Evolutionary conservation across 371 early-diverging fungal species (phyloP).

Genomic region (Gilbertella persicaria): DNA sequence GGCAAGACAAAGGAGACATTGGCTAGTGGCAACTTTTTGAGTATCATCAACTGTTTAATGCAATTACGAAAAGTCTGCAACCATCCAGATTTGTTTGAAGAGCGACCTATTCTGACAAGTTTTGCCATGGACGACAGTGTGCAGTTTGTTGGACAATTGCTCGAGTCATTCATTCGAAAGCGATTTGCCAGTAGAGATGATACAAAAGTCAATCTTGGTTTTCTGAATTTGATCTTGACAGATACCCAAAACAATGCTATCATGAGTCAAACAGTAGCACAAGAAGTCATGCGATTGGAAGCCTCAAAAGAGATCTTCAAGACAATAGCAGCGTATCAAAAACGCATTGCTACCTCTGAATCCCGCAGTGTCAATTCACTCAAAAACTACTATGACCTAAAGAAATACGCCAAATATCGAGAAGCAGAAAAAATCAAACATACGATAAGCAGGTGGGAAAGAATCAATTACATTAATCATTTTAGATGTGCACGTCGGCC

Average conservation of each 20-base stretch:
- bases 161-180: constrained; percentile 51
- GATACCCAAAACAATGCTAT: constrained; percentile 22
- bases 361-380: constrained; percentile 26
- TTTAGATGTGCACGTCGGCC: constrained; percentile 42
- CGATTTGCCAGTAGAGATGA: not conserved
- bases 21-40: constrained; percentile 73
- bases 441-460: constrained; percentile 34
- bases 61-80: constrained; percentile 97
- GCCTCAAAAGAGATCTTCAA: constrained; percentile 41
- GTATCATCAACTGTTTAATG: constrained; percentile 93
- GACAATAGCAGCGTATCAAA: constrained; percentile 31
- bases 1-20: constrained; percentile 79
- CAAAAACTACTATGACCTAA: constrained; percentile 37
- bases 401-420: constrained; percentile 38
- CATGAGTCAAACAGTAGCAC: constrained; percentile 35
- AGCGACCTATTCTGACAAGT: constrained; percentile 81
- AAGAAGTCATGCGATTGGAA: constrained; percentile 40
- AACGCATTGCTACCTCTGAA: constrained; percentile 27
- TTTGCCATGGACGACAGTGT: constrained; percentile 67
- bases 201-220: constrained; percentile 29
- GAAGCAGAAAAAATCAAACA: constrained; percentile 25
- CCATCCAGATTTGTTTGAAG: constrained; percentile 94
- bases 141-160: constrained; percentile 37
- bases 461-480: constrained; percentile 38
- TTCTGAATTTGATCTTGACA: constrained; percentile 53